Percentiles rank a stretch among this genome's conserved stretches.
Evolutionary conservation across 768 basidiomycete species (phyloP).

Genomic region (Suillus hirtellus): DNA sequence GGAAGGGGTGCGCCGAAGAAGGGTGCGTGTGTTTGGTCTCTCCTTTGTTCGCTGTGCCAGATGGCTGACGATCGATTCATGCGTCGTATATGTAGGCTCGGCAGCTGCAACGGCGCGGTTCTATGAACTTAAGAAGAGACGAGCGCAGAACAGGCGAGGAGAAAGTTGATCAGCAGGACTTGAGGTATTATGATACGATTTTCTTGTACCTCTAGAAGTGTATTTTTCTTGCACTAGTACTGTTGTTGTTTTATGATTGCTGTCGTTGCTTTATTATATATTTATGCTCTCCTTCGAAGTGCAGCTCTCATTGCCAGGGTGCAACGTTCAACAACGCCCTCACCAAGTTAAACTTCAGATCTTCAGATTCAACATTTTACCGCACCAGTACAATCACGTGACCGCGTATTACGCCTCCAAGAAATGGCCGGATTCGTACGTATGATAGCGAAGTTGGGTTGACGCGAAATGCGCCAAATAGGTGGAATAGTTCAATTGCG

Average conservation of each 20-base stretch:
- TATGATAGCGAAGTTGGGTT: neutral
- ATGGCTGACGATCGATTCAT: no score
- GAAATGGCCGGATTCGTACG: no score
- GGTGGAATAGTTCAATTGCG: no score
- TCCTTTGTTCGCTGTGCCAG: neutral
- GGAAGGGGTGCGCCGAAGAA: constrained; percentile 16
- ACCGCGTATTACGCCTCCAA: neutral
- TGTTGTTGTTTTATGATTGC: constrained; percentile 1
- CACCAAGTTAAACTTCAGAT: no score
- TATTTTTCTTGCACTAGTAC: neutral
- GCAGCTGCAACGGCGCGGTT: constrained; percentile 12
- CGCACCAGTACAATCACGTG: neutral
- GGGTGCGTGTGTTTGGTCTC: constrained; percentile 7
- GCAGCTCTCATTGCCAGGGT: neutral
- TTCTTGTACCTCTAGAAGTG: constrained; percentile 3
- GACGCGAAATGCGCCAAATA: neutral
- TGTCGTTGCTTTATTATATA: constrained; percentile 1
- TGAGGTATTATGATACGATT: neutral
- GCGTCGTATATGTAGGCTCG: neutral
- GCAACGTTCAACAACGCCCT: no score
- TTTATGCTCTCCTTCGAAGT: neutral
- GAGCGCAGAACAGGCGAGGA: neutral
- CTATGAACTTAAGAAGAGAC: constrained; percentile 6
- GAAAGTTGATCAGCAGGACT: neutral
- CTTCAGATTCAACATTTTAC: no score